Evolutionary conservation across 306 rosid species (phyloP).

Genomic region (Dalbergia oliveri): DNA sequence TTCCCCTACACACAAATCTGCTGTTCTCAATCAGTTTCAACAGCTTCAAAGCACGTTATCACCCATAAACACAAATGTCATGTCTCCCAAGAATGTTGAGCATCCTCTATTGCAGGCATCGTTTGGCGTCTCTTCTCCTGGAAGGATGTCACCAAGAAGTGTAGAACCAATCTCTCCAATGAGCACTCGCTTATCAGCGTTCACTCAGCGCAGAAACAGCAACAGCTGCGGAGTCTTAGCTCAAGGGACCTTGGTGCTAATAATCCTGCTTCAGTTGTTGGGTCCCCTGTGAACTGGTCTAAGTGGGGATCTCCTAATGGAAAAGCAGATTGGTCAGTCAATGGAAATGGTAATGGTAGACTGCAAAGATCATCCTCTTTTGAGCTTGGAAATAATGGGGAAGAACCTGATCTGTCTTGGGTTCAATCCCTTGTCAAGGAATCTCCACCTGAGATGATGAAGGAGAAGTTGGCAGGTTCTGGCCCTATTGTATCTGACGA

Average conservation of each 20-base stretch:
- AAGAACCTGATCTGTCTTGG: conserved; percentile 91
- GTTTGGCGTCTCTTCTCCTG: conserved; percentile 77
- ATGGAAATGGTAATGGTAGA: conserved; percentile 61
- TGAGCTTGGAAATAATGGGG: conserved; percentile 74
- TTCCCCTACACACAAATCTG: conserved; percentile 88
- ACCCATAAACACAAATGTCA: conserved; percentile 73
- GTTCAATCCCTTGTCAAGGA: conserved; percentile 91
- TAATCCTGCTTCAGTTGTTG: conserved; percentile 58
- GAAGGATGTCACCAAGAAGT: conserved; percentile 90
- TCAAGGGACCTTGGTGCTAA: conserved; percentile 78
- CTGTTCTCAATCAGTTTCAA: conserved; percentile 79
- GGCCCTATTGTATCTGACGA: conserved; percentile 65
- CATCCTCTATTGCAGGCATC: conserved; percentile 72
- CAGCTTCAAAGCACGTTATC: conserved; percentile 80
- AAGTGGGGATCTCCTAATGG: conserved; percentile 87
- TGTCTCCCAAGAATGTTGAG: conserved; percentile 76
- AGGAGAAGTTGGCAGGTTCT: conserved; percentile 62
- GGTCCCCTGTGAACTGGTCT: conserved; percentile 76
- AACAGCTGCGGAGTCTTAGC: conserved; percentile 73
- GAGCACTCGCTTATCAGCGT: conserved; percentile 66
- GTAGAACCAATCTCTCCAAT: conserved; percentile 81
- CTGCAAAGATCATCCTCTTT: conserved; percentile 61
- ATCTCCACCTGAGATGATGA: conserved; percentile 78
- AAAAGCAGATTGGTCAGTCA: conserved; percentile 74
- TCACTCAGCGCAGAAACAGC: conserved; percentile 71